These are phyloP conservation scores for Picochlorum sp. DNA, from an alignment of 139 green algal species.

Conservation along the genomic window DNA sequence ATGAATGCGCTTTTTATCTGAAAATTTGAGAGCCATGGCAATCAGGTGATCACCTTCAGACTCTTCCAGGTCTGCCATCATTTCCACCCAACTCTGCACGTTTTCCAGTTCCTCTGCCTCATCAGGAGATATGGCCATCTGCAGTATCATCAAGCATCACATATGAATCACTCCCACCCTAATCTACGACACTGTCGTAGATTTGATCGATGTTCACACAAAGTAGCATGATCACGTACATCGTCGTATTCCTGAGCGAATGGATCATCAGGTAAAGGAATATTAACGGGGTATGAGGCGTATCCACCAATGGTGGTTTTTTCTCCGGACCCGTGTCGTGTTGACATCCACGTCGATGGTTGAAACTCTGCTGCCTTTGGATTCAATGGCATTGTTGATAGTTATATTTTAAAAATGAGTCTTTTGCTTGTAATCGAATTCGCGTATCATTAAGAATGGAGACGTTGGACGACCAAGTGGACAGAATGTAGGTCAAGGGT, in stretches of 20 bases:
- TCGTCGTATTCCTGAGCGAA: slow-evolving; percentile 5
- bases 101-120: slow-evolving; percentile 24
- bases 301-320: not conserved
- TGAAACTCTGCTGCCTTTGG: slow-evolving; percentile 4
- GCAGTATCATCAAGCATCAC: not conserved
- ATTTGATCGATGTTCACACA: no score
- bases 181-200: no score
- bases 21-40: not conserved
- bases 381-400: not conserved
- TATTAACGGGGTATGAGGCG: not conserved
- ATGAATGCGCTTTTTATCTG: not conserved
- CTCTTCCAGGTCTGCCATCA: slow-evolving; percentile 28
- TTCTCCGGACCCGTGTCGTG: slow-evolving; percentile 1
- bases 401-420: not conserved
- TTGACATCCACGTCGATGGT: not conserved
- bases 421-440: no score
- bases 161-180: no score
- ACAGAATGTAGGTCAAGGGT: no score
- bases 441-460: no score
- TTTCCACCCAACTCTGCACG: slow-evolving; percentile 23
- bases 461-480: no score
- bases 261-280: slow-evolving; percentile 12
- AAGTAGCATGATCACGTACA: not conserved
- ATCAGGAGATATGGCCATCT: slow-evolving; percentile 19
- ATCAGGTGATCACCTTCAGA: slow-evolving; percentile 24